These are phyloP conservation scores for Schwanniomyces polymorphus DNA, from an alignment of 805 yeast species.

Conservation along the genomic window DNA sequence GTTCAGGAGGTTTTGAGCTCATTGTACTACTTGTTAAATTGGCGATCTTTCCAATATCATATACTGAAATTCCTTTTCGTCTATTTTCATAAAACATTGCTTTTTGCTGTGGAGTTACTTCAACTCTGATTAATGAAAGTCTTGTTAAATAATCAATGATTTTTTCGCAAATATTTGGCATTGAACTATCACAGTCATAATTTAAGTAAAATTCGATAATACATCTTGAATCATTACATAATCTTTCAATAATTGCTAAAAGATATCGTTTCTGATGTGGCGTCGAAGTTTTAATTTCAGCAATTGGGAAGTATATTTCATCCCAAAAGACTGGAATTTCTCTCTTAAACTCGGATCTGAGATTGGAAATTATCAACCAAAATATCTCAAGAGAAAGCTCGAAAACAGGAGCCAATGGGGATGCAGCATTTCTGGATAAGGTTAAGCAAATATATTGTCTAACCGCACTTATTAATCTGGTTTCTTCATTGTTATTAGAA, in stretches of 20 bases:
- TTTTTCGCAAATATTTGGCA: slow-evolving; percentile 84
- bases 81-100: slow-evolving; percentile 41
- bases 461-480: slow-evolving; percentile 72
- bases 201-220: slow-evolving; percentile 90
- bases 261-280: slow-evolving; percentile 90
- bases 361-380: slow-evolving; percentile 81
- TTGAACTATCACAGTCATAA: slow-evolving; percentile 85
- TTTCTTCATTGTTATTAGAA: slow-evolving; percentile 49
- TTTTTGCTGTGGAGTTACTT: slow-evolving; percentile 68
- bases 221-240: slow-evolving; percentile 86
- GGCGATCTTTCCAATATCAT: slow-evolving; percentile 72
- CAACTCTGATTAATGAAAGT: slow-evolving; percentile 68
- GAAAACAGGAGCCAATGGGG: slow-evolving; percentile 86
- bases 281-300: slow-evolving; percentile 89
- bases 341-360: slow-evolving; percentile 84
- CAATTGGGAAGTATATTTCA: slow-evolving; percentile 91
- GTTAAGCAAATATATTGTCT: slow-evolving; percentile 82
- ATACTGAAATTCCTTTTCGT: slow-evolving; percentile 63
- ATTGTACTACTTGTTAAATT: slow-evolving; percentile 70
- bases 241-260: slow-evolving; percentile 72
- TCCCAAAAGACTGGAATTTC: slow-evolving; percentile 93
- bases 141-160: slow-evolving; percentile 76
- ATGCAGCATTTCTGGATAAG: slow-evolving; percentile 88
- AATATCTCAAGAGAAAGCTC: slow-evolving; percentile 90
- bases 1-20: slow-evolving; percentile 54